A percentile compares a stretch with the other conserved stretches of the same genome.
Evolutionary conservation across 2,329 filamentous ascomycete genomes (phyloP).

Genomic region (Ophiostoma angusticollis): DNA sequence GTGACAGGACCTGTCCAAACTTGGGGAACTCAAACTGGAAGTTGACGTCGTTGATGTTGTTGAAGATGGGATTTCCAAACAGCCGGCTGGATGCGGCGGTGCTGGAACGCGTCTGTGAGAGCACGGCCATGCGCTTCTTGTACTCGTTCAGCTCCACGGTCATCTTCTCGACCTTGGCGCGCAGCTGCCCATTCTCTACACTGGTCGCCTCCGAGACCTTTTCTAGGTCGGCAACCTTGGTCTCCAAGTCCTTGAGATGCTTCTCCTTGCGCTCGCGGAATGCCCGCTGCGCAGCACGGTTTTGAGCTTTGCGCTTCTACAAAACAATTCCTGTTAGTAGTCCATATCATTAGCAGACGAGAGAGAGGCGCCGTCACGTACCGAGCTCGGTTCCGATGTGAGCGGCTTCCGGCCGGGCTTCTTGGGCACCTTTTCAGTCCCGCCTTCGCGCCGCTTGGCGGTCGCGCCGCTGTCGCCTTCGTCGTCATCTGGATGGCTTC

Average conservation of each 20-base stretch:
- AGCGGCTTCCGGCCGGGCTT: conserved; percentile 94
- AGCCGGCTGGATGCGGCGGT: conserved; percentile 27
- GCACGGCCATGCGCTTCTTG: conserved; percentile 66
- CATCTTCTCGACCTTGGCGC: conserved; percentile 78
- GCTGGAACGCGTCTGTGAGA: conserved; percentile 20
- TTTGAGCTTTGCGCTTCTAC: conserved; percentile 92
- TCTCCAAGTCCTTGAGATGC: conserved; percentile 75
- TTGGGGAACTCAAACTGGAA: conserved; percentile 96
- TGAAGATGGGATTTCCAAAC: conserved; percentile 36
- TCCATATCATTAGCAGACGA: not conserved
- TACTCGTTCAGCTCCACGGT: conserved; percentile 80
- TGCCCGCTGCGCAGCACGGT: conserved; percentile 80
- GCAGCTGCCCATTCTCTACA: conserved; percentile 72
- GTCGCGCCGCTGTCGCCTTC: conserved; percentile 46
- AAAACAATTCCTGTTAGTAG: conserved; percentile 1
- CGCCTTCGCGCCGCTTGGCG: conserved; percentile 63
- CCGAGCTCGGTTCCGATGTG: conserved; percentile 88
- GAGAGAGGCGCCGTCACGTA: conserved; percentile 40
- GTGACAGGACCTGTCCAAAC: conserved; percentile 58
- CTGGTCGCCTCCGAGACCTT: conserved; percentile 73
- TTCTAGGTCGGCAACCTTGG: conserved; percentile 61
- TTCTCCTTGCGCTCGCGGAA: conserved; percentile 94
- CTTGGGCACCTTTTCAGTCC: conserved; percentile 79
- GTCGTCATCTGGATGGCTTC: conserved; percentile 58
- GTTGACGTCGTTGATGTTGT: conserved; percentile 58